Evolutionary conservation across 192 early-diverging fungal species (phyloP).

Genomic region (Coemansia sp.): DNA sequence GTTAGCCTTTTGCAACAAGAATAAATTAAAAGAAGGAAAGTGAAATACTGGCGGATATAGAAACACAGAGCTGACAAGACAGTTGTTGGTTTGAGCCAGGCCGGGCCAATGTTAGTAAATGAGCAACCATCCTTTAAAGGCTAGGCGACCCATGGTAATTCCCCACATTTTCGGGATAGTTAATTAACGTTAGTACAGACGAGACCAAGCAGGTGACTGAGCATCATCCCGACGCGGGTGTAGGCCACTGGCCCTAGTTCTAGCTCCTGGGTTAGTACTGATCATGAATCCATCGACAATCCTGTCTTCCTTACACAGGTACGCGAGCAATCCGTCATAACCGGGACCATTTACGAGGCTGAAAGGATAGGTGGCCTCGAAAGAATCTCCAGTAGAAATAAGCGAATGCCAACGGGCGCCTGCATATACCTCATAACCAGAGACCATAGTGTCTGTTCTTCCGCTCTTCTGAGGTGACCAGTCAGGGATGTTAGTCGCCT

Average conservation of each 20-base stretch:
- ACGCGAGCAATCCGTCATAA: background rate
- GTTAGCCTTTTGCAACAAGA: background rate
- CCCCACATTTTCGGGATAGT: background rate
- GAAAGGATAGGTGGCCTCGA: background rate
- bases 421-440: background rate
- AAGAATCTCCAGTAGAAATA: background rate
- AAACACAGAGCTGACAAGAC: background rate
- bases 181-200: background rate
- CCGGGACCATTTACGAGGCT: background rate
- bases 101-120: background rate
- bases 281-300: background rate
- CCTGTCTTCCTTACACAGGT: background rate
- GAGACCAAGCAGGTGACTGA: background rate
- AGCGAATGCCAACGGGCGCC: background rate
- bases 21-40: background rate
- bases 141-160: background rate
- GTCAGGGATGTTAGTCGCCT: background rate
- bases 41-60: background rate
- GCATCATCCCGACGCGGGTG: background rate
- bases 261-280: background rate
- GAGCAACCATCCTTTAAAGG: background rate
- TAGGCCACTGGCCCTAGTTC: background rate
- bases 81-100: background rate
- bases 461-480: background rate
- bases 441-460: background rate